These are phyloP conservation scores for Pyracantha coccinea DNA, from an alignment of 331 rosid genomes.

Conservation along the genomic window DNA sequence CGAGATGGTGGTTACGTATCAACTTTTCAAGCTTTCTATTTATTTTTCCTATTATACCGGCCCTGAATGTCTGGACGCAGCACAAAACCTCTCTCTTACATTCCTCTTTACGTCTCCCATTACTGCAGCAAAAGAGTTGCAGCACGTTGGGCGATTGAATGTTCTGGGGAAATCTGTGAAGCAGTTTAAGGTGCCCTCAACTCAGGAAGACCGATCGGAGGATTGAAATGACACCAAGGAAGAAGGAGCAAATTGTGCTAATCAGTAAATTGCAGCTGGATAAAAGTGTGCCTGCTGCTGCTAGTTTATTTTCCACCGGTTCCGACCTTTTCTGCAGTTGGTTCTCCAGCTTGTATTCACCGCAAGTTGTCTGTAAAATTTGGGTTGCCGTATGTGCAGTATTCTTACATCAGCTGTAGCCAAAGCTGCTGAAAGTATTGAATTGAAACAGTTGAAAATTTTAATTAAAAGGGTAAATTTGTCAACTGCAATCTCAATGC, in stretches of 20 bases:
- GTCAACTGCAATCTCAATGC: not conserved
- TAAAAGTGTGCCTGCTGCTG: not conserved
- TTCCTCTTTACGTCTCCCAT: not conserved
- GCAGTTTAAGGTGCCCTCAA: conserved; percentile 36
- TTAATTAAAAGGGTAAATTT: not conserved
- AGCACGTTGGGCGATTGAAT: conserved; percentile 55
- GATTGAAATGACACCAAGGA: conserved; percentile 11
- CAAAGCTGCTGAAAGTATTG: not conserved
- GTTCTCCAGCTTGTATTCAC: not conserved
- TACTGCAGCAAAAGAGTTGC: conserved; percentile 71
- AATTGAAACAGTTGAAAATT: not conserved
- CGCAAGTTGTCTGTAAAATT: conserved; percentile 2
- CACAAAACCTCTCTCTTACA: not conserved
- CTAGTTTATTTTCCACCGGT: not conserved
- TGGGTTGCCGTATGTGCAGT: not conserved
- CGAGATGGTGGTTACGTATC: not conserved
- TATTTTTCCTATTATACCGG: not conserved
- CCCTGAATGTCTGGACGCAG: not conserved
- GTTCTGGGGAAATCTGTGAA: conserved; percentile 57
- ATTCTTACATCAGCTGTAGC: not conserved
- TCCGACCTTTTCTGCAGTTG: not conserved
- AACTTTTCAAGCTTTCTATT: not conserved
- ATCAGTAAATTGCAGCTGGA: not conserved
- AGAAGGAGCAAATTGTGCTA: not conserved
- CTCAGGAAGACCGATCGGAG: conserved; percentile 39